Base-by-base conservation (phyloP, 2,329 filamentous ascomycete genomes). In the Penicillium sp. region DNA sequence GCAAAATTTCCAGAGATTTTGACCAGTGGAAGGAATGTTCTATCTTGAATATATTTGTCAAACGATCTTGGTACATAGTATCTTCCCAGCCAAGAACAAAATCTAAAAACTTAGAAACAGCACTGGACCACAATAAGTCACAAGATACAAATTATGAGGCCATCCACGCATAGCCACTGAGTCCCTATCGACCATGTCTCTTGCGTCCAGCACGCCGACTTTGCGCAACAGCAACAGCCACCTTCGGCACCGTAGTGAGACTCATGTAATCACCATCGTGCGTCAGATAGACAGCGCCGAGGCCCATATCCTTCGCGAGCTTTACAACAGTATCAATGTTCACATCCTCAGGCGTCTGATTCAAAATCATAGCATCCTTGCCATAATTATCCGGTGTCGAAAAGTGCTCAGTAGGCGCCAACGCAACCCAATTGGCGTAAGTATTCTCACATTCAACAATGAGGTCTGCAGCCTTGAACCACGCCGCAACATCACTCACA, bases 391-490 rank as follows among this genome's bases (percentile, higher is more conserved):
- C 34, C 4, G n/a, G 11, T 3, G 40, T 18, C 5, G 52, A 56
- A 32, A 61, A 47, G 7, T 53, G 35, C 7, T 61, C 27, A 11
- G 38, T 29, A 4, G 60, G 56, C 8, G 42, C 32, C 9, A 14
- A 2, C 4, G 46, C 41, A 1, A 41, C 23, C 60, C 60, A 62
- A 29, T 44, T 46, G 18, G 42, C 45, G 38, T 62, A 63, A 2
- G 58, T 50, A 13, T 61, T 57, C 42, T 63, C 61, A 34, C 53
- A 62, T 40, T 63, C 60, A 2, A 63, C 60, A 32, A 63, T 58
- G 9, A 63, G 47, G 16, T 61, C 55, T 1, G 61, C 61, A 0
- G 60, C 54, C 8, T 47, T 44, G 34, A 62, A 62, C 51, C 61
- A 63, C 34, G 35, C 13, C 1, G 26, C 50, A n/a, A 55, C 47